Conservation (phyloP, 164 flowering plant genomes). For the Dillenia suffruticosa region DNA sequence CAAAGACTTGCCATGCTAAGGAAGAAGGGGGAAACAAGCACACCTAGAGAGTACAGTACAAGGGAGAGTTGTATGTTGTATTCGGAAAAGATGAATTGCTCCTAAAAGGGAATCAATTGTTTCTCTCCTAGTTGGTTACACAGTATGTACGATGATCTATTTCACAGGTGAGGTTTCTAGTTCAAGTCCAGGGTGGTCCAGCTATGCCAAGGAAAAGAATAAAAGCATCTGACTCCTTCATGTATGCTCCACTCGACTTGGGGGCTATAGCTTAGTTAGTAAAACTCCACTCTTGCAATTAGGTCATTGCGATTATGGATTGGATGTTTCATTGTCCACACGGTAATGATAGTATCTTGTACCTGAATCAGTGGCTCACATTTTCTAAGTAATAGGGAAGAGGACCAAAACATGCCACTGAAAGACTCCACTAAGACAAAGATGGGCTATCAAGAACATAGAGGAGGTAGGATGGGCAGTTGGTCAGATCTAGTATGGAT, state of each 20-base stretch:
- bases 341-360: conserved; percentile 11
- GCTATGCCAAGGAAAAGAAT: not conserved
- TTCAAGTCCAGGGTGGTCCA: too few relatives aligned
- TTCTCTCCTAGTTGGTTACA: too few relatives aligned
- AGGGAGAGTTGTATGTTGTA: too few relatives aligned
- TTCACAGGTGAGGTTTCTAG: too few relatives aligned
- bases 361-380: not conserved
- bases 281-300: conserved; percentile 11
- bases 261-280: conserved; percentile 10
- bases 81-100: too few relatives aligned
- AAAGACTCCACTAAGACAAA: not conserved
- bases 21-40: too few relatives aligned
- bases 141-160: too few relatives aligned
- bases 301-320: conserved; percentile 10
- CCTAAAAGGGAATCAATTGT: too few relatives aligned
- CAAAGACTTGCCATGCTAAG: too few relatives aligned
- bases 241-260: conserved; percentile 4
- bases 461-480: not conserved
- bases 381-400: not conserved
- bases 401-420: not conserved
- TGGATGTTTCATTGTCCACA: conserved; percentile 10
- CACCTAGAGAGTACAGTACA: too few relatives aligned
- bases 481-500: too few relatives aligned
- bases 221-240: conserved; percentile 7
- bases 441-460: not conserved